phyloP scores from a whole-genome alignment of 257 asterid genomes.

The Forsythia suspensa region DNA sequence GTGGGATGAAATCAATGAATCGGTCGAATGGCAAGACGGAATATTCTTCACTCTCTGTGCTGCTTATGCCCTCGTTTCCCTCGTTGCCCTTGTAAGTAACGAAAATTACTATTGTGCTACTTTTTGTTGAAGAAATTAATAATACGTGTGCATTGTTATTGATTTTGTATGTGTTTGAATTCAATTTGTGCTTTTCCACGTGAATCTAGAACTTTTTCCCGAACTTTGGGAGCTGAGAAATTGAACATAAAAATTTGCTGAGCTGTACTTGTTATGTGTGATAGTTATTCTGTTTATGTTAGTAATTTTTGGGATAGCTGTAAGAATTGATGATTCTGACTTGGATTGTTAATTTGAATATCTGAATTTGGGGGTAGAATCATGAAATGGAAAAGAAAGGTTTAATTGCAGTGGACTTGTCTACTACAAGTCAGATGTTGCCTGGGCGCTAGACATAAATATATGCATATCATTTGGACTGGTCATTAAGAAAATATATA shows the following conservation, averaged over 20 bases:
- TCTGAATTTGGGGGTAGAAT: background rate
- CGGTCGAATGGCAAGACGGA: constrained; percentile 85
- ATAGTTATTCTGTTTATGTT: background rate
- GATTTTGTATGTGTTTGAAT: background rate
- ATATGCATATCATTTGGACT: background rate
- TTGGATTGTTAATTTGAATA: background rate
- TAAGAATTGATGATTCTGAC: background rate
- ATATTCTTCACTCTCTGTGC: constrained; percentile 87
- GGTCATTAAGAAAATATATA: too few species aligned
- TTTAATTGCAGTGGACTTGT: background rate
- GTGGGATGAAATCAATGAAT: constrained; percentile 90
- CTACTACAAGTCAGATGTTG: too few species aligned
- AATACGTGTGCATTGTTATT: background rate
- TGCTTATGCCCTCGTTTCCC: constrained; percentile 71
- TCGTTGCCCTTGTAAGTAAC: constrained; percentile 72
- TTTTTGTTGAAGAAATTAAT: background rate
- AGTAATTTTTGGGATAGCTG: background rate
- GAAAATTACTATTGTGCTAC: background rate
- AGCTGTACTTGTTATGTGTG: background rate
- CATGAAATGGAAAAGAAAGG: background rate
- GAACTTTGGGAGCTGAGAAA: background rate
- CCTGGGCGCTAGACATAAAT: too few species aligned
- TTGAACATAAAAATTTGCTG: background rate
- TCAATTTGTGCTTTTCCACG: background rate
- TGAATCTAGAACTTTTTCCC: background rate